Evolutionary conservation across 1,284 basidiomycete genomes (phyloP).

Genomic region (Fistulina hepatica): DNA sequence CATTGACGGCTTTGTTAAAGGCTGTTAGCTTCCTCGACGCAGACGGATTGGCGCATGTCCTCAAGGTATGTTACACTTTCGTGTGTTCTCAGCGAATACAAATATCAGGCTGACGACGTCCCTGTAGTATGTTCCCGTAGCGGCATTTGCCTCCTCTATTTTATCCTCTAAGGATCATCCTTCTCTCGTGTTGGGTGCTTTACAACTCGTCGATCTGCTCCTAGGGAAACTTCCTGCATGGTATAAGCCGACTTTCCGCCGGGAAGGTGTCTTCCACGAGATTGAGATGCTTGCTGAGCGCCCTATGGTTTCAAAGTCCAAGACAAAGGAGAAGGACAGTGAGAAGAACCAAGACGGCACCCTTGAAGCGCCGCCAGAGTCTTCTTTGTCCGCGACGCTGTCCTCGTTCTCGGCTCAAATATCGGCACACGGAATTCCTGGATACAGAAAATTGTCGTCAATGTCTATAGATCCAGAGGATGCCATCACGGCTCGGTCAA

Average conservation of each 20-base stretch:
- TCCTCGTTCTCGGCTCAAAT: conserved; percentile 1
- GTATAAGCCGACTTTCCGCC: conserved; percentile 79
- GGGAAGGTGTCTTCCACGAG: conserved; percentile 92
- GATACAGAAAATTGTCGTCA: conserved; percentile 56
- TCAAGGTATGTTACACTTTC: conserved; percentile 42
- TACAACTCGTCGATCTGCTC: conserved; percentile 87
- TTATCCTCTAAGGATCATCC: conserved; percentile 86
- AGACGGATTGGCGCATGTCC: conserved; percentile 61
- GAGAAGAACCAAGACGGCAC: conserved; percentile 34
- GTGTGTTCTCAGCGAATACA: conserved; percentile 5
- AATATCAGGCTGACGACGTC: conserved; percentile 9
- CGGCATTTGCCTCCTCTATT: conserved; percentile 86
- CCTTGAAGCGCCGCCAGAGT: conserved; percentile 29
- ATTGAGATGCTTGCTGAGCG: conserved; percentile 66
- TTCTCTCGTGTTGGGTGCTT: conserved; percentile 71
- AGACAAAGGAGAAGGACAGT: conserved; percentile 37
- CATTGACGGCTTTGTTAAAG: conserved; percentile 77
- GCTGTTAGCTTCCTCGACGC: conserved; percentile 80
- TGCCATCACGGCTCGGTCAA: conserved; percentile 79
- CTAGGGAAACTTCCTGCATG: conserved; percentile 71
- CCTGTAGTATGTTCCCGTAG: conserved; percentile 76
- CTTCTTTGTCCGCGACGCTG: conserved; percentile 17
- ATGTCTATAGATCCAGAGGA: conserved; percentile 74
- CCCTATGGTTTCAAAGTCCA: conserved; percentile 38
- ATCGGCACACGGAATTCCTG: conserved; percentile 39